phyloP scores from a whole-genome alignment of 2,329 filamentous ascomycete species.

The Calonectria honghensis region DNA sequence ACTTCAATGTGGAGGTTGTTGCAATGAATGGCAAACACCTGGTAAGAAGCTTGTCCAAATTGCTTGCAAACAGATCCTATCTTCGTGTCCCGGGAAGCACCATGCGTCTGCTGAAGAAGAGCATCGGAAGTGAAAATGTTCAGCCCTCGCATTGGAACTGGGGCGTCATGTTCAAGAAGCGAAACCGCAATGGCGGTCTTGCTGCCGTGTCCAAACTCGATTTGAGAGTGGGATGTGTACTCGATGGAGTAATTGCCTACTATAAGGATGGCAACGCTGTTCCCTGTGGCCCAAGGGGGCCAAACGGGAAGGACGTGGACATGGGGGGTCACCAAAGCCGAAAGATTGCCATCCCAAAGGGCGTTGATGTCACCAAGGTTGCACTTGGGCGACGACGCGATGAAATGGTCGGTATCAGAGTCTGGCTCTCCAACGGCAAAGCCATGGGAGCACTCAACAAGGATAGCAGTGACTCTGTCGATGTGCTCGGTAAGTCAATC shows the following conservation, averaged over 20 bases:
- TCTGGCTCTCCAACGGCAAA: slow-evolving; percentile 49
- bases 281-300: slow-evolving; percentile 63
- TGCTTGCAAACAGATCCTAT: slow-evolving; percentile 56
- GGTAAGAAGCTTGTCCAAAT: slow-evolving; percentile 58
- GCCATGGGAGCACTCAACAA: slow-evolving; percentile 49
- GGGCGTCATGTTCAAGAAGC: slow-evolving; percentile 59
- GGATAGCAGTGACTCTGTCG: slow-evolving; percentile 1
- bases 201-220: slow-evolving; percentile 65
- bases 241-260: slow-evolving; percentile 67
- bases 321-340: slow-evolving; percentile 58
- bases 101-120: slow-evolving; percentile 63
- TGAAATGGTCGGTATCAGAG: slow-evolving; percentile 48
- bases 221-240: slow-evolving; percentile 64
- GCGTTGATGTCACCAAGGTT: slow-evolving; percentile 55
- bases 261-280: slow-evolving; percentile 65
- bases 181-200: slow-evolving; percentile 56
- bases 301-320: slow-evolving; percentile 35
- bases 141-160: slow-evolving; percentile 52
- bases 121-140: slow-evolving; percentile 51
- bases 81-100: slow-evolving; percentile 63
- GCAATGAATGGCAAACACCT: slow-evolving; percentile 64
- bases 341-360: slow-evolving; percentile 51
- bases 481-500: slow-evolving; percentile 41
- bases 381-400: slow-evolving; percentile 51
- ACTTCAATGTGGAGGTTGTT: slow-evolving; percentile 59